Evolutionary conservation across 2,329 filamentous ascomycete species (phyloP).

Genomic region (Epicoccum sorghinum): DNA sequence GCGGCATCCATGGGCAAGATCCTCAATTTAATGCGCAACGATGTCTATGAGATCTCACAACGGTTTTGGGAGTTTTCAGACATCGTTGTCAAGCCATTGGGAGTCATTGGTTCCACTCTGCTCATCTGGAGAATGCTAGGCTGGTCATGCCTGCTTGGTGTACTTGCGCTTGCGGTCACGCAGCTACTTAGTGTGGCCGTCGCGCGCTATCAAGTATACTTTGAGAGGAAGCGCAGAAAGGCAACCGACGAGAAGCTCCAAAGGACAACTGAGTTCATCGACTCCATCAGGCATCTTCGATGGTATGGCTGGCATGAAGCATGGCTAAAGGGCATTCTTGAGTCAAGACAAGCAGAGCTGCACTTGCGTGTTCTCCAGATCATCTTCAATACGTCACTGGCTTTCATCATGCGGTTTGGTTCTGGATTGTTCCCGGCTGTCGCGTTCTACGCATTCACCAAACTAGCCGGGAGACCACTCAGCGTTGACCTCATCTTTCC

Average conservation of each 20-base stretch:
- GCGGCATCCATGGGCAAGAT: conserved; percentile 89
- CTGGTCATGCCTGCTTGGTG: conserved; percentile 76
- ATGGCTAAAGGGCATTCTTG: conserved; percentile 74
- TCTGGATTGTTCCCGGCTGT: conserved; percentile 79
- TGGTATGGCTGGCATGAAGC: conserved; percentile 84
- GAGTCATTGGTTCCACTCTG: conserved; percentile 73
- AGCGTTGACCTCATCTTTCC: conserved; percentile 86
- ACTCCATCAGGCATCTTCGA: conserved; percentile 78
- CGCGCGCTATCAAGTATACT: conserved; percentile 68
- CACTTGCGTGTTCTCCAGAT: conserved; percentile 68
- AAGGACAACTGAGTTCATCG: conserved; percentile 83
- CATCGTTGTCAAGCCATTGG: conserved; percentile 77
- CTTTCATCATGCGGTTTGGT: conserved; percentile 72
- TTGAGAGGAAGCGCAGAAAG: conserved; percentile 72
- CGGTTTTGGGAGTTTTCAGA: conserved; percentile 85
- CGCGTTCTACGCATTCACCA: conserved; percentile 81
- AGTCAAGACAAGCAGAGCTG: conserved; percentile 71
- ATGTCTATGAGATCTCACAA: conserved; percentile 82
- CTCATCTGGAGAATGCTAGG: conserved; percentile 82
- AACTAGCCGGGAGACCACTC: conserved; percentile 69
- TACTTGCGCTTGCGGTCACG: conserved; percentile 71
- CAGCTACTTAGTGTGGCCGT: conserved; percentile 73
- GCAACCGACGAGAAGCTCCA: conserved; percentile 81
- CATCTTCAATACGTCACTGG: conserved; percentile 67
- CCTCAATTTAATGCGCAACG: conserved; percentile 81